Evolutionary conservation across 2,329 filamentous ascomycete genomes (phyloP).

Genomic region (Beauveria sp.): DNA sequence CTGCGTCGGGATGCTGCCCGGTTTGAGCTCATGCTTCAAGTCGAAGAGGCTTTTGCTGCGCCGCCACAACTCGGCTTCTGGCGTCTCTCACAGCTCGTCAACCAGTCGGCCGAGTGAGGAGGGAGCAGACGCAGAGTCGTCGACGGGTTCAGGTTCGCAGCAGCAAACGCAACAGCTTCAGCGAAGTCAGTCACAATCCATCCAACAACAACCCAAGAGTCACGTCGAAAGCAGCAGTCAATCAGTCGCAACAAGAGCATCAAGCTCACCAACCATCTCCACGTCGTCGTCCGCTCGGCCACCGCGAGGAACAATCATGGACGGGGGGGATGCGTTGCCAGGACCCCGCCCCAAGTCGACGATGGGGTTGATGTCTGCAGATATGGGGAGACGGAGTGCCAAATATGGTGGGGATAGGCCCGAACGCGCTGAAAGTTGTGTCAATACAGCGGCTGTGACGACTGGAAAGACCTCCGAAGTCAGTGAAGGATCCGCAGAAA

Average conservation of each 20-base stretch:
- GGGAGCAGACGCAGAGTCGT: slow-evolving; percentile 3
- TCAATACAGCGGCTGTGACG: background rate
- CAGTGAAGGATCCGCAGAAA: background rate
- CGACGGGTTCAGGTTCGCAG: background rate
- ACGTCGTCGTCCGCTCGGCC: background rate
- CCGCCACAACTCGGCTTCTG: slow-evolving; percentile 9
- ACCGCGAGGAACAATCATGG: background rate
- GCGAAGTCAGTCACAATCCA: background rate
- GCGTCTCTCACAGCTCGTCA: slow-evolving; percentile 10
- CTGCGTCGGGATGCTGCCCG: slow-evolving; percentile 29
- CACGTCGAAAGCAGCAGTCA: background rate
- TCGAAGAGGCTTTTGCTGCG: slow-evolving; percentile 21
- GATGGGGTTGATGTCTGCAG: background rate
- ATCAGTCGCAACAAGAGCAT: background rate
- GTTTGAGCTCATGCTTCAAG: slow-evolving; percentile 39
- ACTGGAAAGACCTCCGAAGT: background rate
- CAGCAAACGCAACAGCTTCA: background rate
- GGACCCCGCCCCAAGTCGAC: background rate
- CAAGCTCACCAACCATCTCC: background rate
- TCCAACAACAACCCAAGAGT: background rate
- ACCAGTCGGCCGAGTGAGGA: slow-evolving; percentile 9
- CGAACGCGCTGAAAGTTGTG: background rate
- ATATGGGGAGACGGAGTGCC: background rate
- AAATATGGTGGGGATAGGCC: background rate
- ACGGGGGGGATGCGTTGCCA: background rate